Conservation (phyloP, 2,329 filamentous ascomycete species). For the Parafenestella ontariensis region DNA sequence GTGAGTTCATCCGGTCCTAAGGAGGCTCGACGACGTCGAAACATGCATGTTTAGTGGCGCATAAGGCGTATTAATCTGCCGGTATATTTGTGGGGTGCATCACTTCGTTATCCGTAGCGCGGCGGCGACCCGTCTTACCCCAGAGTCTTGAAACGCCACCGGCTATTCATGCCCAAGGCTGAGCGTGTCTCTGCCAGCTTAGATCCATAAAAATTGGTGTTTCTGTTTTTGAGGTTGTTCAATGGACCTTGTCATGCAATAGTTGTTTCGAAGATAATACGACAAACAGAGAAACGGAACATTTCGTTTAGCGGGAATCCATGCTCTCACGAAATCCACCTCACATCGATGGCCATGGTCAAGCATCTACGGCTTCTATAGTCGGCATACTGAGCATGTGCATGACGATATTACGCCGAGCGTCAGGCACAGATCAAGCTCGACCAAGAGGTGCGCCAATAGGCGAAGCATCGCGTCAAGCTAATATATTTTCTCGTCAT, state of each 20-base stretch:
- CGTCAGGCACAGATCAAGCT: slow-evolving; percentile 12
- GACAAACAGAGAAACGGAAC: neutral
- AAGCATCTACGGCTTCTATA: neutral
- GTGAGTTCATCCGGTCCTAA: slow-evolving; percentile 12
- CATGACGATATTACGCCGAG: slow-evolving; percentile 11
- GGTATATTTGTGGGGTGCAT: slow-evolving; percentile 38
- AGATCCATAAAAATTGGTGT: neutral
- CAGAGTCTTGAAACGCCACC: slow-evolving; percentile 26
- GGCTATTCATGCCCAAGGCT: slow-evolving; percentile 29
- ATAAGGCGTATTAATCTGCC: slow-evolving; percentile 22
- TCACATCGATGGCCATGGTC: neutral
- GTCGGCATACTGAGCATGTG: neutral
- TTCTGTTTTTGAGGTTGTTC: neutral
- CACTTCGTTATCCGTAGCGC: neutral
- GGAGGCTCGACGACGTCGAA: slow-evolving; percentile 12
- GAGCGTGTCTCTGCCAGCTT: neutral
- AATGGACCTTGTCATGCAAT: neutral
- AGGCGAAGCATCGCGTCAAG: slow-evolving; percentile 16
- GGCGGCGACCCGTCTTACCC: slow-evolving; percentile 9
- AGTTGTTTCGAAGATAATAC: neutral
- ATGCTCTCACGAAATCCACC: neutral
- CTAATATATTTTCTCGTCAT: slow-evolving; percentile 17
- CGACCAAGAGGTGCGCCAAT: slow-evolving; percentile 20
- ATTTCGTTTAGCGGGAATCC: neutral
- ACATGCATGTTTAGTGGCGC: slow-evolving; percentile 19